Evolutionary conservation across 805 yeast genomes (phyloP).

Genomic region (Wilhelminamyces savonicus): DNA sequence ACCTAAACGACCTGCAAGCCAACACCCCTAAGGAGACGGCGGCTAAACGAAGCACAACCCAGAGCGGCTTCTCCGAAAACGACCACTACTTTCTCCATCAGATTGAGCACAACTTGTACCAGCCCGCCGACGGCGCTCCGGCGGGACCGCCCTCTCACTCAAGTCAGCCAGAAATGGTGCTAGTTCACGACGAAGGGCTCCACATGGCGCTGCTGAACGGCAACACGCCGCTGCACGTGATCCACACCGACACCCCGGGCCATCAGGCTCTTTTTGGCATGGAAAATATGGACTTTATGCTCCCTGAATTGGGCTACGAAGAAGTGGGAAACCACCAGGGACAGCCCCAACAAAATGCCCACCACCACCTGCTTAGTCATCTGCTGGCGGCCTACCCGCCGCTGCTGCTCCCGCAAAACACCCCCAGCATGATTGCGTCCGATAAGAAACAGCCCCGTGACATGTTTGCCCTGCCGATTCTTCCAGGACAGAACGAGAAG

Average conservation of each 20-base stretch:
- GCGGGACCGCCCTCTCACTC: too few relatives aligned
- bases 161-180: too few relatives aligned
- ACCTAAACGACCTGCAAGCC: background rate
- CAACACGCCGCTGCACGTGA: background rate
- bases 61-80: background rate
- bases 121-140: constrained; percentile 1
- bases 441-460: constrained; percentile 1
- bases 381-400: constrained; percentile 27
- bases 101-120: constrained; percentile 4
- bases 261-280: background rate
- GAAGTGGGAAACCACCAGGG: background rate
- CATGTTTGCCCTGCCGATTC: constrained; percentile 26
- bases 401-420: constrained; percentile 13
- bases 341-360: background rate
- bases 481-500: constrained; percentile 37
- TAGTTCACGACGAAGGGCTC: background rate
- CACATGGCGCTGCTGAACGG: background rate
- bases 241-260: background rate
- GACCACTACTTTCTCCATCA: constrained; percentile 9
- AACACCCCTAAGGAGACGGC: background rate
- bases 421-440: constrained; percentile 13
- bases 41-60: background rate
- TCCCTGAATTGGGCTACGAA: too few relatives aligned
- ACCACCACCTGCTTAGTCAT: too few relatives aligned
- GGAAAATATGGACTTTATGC: background rate